Percentiles rank a stretch among this genome's conserved stretches.
Evolutionary conservation across 2,329 filamentous ascomycete species (phyloP).

Genomic region (Hypoxylon sp.): DNA sequence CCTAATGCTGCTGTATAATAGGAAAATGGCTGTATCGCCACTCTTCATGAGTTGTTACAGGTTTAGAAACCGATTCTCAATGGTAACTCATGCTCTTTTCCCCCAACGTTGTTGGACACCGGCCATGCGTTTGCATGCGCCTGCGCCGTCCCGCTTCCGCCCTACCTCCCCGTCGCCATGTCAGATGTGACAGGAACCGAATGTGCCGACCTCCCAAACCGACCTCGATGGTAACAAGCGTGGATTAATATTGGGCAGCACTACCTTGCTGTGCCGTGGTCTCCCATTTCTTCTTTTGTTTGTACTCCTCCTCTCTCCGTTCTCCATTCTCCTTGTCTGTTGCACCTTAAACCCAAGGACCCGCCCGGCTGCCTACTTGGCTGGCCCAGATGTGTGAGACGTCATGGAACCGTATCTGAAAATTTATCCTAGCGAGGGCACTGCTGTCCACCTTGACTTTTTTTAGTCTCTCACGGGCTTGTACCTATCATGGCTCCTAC

Average conservation of each 20-base stretch:
- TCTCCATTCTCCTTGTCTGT: conserved; percentile 38
- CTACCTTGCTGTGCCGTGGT: conserved; percentile 41
- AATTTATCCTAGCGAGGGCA: conserved; percentile 19
- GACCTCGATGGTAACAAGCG: conserved; percentile 23
- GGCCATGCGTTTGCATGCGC: conserved; percentile 47
- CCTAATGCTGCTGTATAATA: background rate
- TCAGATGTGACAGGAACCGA: conserved; percentile 41
- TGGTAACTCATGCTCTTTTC: background rate
- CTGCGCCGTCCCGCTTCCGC: conserved; percentile 45
- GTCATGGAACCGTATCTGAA: conserved; percentile 34
- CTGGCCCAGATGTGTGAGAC: conserved; percentile 38
- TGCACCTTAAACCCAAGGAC: conserved; percentile 36
- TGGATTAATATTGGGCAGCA: conserved; percentile 30
- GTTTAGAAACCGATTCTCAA: background rate
- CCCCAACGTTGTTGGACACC: conserved; percentile 23
- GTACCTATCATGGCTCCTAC: conserved; percentile 33
- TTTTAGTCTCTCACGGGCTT: conserved; percentile 20
- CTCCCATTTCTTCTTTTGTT: conserved; percentile 40
- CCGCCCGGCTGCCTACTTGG: conserved; percentile 38
- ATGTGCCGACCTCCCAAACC: conserved; percentile 35
- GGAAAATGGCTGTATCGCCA: background rate
- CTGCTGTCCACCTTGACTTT: conserved; percentile 28
- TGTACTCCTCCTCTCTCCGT: conserved; percentile 36
- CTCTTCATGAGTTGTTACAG: background rate
- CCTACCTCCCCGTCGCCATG: conserved; percentile 33